Conservation (phyloP, 1,284 basidiomycete genomes). For the Tylopilus sp. region DNA sequence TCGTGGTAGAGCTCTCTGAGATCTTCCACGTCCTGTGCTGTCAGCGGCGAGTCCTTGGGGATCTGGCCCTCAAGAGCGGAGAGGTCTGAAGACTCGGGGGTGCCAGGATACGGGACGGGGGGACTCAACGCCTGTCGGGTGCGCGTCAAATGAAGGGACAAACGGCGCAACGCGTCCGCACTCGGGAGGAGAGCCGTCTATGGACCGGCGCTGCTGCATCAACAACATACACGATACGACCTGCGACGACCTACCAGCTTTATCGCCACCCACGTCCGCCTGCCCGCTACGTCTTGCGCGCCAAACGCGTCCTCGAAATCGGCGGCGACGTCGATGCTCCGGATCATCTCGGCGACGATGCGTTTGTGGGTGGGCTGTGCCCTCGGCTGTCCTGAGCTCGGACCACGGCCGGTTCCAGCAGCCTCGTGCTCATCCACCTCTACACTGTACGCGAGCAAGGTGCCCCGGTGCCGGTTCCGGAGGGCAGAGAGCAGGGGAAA, state of each 20-base stretch:
- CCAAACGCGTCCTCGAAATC: constrained; percentile 65
- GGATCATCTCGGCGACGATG: constrained; percentile 68
- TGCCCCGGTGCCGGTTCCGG: constrained; percentile 66
- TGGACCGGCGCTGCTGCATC: constrained; percentile 35
- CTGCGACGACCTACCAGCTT: constrained; percentile 58
- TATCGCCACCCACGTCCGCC: constrained; percentile 78
- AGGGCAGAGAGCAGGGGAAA: constrained; percentile 63
- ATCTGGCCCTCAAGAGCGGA: constrained; percentile 17
- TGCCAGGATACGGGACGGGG: constrained; percentile 28
- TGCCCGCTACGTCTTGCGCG: constrained; percentile 30
- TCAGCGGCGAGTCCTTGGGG: constrained; percentile 42
- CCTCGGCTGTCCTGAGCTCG: constrained; percentile 4
- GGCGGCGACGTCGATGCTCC: constrained; percentile 71
- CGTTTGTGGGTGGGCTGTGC: constrained; percentile 48
- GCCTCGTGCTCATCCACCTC: constrained; percentile 67
- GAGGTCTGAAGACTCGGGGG: constrained; percentile 29
- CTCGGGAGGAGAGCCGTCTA: constrained; percentile 31
- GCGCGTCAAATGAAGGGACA: constrained; percentile 27
- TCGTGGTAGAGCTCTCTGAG: constrained; percentile 60
- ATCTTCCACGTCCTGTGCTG: constrained; percentile 51
- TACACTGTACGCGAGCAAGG: constrained; percentile 82
- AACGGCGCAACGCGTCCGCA: constrained; percentile 25
- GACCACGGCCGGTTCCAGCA: not conserved
- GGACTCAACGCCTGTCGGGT: constrained; percentile 21
- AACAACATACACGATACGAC: constrained; percentile 42